A percentile compares a stretch with the other conserved stretches of the same genome.
phyloP scores from a whole-genome alignment of 352 stramenopile genomes.

The Pythium brachiatum region DNA sequence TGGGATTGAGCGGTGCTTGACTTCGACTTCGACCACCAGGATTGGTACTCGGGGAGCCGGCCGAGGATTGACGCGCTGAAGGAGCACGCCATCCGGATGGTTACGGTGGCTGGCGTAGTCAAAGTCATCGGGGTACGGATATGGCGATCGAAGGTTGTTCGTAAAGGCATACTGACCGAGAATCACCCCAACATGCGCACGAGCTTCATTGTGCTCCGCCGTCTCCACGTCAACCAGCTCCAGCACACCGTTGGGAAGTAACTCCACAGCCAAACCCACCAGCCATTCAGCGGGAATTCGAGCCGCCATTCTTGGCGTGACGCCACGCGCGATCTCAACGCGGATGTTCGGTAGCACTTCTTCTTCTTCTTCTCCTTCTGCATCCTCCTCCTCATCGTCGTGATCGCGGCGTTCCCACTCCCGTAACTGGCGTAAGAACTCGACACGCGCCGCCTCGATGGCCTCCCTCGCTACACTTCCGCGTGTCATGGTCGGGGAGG shows the following conservation, averaged over 20 bases:
- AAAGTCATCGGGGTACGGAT: neutral
- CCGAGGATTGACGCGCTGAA: neutral
- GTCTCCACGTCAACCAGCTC: neutral
- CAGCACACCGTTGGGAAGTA: neutral
- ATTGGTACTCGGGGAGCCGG: neutral
- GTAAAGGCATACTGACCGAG: neutral
- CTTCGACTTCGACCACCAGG: neutral
- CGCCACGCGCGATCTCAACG: neutral
- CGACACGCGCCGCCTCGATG: neutral
- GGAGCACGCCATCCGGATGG: neutral
- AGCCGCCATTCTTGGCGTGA: neutral
- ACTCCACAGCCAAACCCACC: neutral
- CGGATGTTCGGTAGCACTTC: neutral
- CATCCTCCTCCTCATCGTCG: neutral
- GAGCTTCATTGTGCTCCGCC: neutral
- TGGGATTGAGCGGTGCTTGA: neutral
- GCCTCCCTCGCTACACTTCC: neutral
- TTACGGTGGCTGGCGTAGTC: neutral
- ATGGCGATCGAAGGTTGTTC: neutral
- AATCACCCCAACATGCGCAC: neutral
- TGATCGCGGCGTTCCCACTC: neutral
- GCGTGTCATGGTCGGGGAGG: neutral
- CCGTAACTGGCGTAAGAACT: neutral
- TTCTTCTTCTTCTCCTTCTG: neutral
- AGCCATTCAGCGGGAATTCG: neutral